These are phyloP conservation scores for Stephania yunnanensis DNA, from an alignment of 164 flowering plant species.

Conservation along the genomic window DNA sequence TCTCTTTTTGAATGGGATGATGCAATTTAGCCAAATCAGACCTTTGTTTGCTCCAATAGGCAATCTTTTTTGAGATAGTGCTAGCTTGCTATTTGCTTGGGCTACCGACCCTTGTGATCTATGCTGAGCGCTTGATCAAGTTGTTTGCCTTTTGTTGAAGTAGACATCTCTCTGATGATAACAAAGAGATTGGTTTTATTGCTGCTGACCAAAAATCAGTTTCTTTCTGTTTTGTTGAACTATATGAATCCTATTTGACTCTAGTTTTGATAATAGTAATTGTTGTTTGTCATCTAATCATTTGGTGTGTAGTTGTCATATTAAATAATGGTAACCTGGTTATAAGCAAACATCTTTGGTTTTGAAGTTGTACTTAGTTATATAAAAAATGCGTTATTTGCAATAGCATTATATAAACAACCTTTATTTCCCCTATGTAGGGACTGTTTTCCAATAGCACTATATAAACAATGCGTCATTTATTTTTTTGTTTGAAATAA, in stretches of 20 bases:
- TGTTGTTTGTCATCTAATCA: background rate
- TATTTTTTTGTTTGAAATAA: too few relatives aligned
- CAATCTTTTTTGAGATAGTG: slow-evolving; percentile 5
- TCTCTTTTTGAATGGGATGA: slow-evolving; percentile 18
- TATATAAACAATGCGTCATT: too few relatives aligned
- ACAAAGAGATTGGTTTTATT: slow-evolving; percentile 20
- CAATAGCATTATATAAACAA: too few relatives aligned
- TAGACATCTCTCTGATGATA: slow-evolving; percentile 19
- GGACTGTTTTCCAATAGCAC: too few relatives aligned
- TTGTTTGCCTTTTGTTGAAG: slow-evolving; percentile 20
- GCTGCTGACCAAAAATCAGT: slow-evolving; percentile 15
- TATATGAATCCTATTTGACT: background rate
- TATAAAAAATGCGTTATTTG: too few relatives aligned
- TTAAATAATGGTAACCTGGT: background rate
- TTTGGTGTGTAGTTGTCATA: background rate
- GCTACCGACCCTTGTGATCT: slow-evolving; percentile 9
- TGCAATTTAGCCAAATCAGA: slow-evolving; percentile 30
- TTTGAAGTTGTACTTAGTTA: too few relatives aligned
- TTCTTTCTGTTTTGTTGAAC: background rate
- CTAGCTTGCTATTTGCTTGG: slow-evolving; percentile 12
- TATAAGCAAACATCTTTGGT: too few relatives aligned
- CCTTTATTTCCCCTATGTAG: too few relatives aligned
- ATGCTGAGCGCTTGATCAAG: slow-evolving; percentile 14
- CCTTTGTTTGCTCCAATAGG: slow-evolving; percentile 23
- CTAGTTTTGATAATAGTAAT: background rate